These are phyloP conservation scores for Cyclocybe cylindracea DNA, from an alignment of 768 basidiomycete species.

Conservation along the genomic window DNA sequence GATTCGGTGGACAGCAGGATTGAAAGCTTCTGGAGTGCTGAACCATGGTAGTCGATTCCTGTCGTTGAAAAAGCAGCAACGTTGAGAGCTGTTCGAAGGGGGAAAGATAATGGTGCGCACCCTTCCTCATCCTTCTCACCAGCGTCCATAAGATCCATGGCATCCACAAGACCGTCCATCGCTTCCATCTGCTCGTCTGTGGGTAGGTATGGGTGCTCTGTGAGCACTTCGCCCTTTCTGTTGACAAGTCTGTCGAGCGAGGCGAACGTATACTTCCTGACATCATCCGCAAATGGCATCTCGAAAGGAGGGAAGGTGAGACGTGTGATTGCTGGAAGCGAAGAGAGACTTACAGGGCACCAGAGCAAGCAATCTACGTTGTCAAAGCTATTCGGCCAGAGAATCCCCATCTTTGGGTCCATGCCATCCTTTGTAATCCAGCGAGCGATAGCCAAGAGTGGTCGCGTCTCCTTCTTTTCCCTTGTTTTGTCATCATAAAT, in stretches of 20 bases:
- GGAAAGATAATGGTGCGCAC: constrained; percentile 35
- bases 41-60: constrained; percentile 77
- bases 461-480: constrained; percentile 40
- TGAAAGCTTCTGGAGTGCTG: constrained; percentile 74
- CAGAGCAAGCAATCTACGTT: constrained; percentile 81
- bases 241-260: constrained; percentile 74
- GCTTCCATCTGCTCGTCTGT: constrained; percentile 73
- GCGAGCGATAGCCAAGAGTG: constrained; percentile 73
- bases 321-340: not conserved
- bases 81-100: not conserved
- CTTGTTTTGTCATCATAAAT: too few species aligned
- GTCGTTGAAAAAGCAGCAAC: not conserved
- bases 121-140: constrained; percentile 79
- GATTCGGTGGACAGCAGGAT: constrained; percentile 86
- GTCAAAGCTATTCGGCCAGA: constrained; percentile 61
- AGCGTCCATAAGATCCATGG: constrained; percentile 82
- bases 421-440: constrained; percentile 74
- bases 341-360: constrained; percentile 59
- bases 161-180: constrained; percentile 88
- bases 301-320: constrained; percentile 25
- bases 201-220: constrained; percentile 81
- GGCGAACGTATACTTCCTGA: constrained; percentile 84
- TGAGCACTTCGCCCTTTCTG: constrained; percentile 72
- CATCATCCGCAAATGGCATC: constrained; percentile 97
- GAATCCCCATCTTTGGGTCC: constrained; percentile 86